These are phyloP conservation scores for Cyclospora cayetanensis DNA, from an alignment of 169 alveolate species.

Conservation along the genomic window DNA sequence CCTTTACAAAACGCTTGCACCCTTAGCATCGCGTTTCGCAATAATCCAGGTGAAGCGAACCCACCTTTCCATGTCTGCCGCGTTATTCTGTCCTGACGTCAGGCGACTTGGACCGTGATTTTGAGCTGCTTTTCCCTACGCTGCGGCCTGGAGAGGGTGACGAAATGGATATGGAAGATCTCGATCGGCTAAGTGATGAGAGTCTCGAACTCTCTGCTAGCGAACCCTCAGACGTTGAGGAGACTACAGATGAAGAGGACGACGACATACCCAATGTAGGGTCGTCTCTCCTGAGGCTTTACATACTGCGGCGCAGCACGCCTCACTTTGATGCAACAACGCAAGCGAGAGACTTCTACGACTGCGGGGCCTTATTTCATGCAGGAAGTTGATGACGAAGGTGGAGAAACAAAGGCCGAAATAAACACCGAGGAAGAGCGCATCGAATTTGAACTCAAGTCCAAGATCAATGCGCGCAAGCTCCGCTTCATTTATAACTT, in stretches of 20 bases:
- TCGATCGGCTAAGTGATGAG: constrained; percentile 56
- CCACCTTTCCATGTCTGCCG: not conserved
- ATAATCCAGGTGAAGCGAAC: too few species aligned
- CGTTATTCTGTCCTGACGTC: not conserved
- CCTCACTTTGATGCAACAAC: not conserved
- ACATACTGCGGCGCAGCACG: not conserved
- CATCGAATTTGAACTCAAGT: constrained; percentile 41
- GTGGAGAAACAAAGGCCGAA: not conserved
- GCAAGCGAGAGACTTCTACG: not conserved
- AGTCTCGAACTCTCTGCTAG: constrained; percentile 1
- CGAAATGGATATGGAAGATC: constrained; percentile 43
- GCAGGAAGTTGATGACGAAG: constrained; percentile 54
- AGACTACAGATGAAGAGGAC: constrained; percentile 60
- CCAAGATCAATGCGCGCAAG: constrained; percentile 65
- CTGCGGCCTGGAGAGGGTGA: constrained; percentile 36
- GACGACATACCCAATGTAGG: constrained; percentile 35
- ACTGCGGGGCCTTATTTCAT: not conserved
- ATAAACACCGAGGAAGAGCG: constrained; percentile 41
- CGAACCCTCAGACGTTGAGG: constrained; percentile 50
- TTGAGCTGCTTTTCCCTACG: constrained; percentile 74
- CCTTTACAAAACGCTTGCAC: too few species aligned
- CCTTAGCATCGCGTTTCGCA: too few species aligned
- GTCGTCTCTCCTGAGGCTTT: not conserved
- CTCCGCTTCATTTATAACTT: constrained; percentile 62
- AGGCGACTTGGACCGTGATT: constrained; percentile 75